Percentiles rank a stretch among this genome's conserved stretches.
phyloP scores from a whole-genome alignment of 306 rosid species.

The Sophora flavescens region DNA sequence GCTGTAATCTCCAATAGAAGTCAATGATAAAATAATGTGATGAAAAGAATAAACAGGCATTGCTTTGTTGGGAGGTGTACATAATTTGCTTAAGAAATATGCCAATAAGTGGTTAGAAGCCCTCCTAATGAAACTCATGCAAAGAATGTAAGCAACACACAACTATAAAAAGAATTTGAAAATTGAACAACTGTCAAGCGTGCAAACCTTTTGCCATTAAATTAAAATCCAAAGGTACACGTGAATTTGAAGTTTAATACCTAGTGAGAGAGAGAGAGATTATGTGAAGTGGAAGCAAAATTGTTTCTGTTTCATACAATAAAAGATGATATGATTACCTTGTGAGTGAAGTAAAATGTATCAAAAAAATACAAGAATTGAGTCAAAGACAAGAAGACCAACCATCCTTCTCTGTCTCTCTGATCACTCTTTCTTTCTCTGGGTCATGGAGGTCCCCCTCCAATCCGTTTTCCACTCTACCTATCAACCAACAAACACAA shows the following conservation, averaged over 20 bases:
- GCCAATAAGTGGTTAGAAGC: conserved; percentile 60
- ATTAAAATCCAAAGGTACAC: conserved; percentile 51
- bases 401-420: conserved; percentile 54
- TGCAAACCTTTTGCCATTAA: conserved; percentile 39
- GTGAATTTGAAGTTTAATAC: conserved; percentile 60
- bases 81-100: conserved; percentile 59
- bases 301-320: conserved; percentile 45
- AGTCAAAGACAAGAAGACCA: conserved; percentile 84
- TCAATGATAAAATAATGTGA: conserved; percentile 37
- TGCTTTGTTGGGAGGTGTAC: conserved; percentile 57
- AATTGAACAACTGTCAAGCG: conserved; percentile 49
- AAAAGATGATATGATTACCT: conserved; percentile 74
- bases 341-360: conserved; percentile 92
- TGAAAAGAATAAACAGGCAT: conserved; percentile 38
- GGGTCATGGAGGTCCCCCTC: conserved; percentile 91
- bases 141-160: conserved; percentile 55
- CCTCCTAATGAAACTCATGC: conserved; percentile 69
- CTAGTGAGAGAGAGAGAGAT: conserved; percentile 47
- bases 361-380: conserved; percentile 66
- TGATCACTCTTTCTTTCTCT: conserved; percentile 51
- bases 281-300: conserved; percentile 88
- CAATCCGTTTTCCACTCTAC: conserved; percentile 99
- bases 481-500: conserved; percentile 83
- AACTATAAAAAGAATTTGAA: conserved; percentile 27
- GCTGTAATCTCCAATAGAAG: conserved; percentile 34